Percentiles rank a stretch among this genome's conserved stretches.
Conservation (phyloP, 1,139 yeast genomes). For the Chernovozyma sophiae-reginae region DNA sequence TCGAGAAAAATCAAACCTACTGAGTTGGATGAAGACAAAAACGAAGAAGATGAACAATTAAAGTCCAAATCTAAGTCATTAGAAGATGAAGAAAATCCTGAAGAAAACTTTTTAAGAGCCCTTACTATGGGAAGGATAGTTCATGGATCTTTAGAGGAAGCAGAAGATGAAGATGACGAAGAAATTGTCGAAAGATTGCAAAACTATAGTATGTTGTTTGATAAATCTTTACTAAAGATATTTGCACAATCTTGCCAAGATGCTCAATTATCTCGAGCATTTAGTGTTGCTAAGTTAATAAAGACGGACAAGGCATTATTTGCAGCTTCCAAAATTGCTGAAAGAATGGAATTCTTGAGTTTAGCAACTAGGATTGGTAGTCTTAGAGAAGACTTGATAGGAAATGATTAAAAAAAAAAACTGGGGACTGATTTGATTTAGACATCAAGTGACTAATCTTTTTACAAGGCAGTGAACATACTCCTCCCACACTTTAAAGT, state of each 20-base stretch:
- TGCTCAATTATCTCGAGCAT: slow-evolving; percentile 60
- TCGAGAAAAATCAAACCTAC: slow-evolving; percentile 14
- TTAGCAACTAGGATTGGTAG: slow-evolving; percentile 67
- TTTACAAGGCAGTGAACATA: too few species aligned
- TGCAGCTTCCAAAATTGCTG: slow-evolving; percentile 83
- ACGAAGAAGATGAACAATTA: slow-evolving; percentile 21
- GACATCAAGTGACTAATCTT: too few species aligned
- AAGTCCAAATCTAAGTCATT: slow-evolving; percentile 2
- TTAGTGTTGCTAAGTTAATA: slow-evolving; percentile 64
- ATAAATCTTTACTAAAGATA: slow-evolving; percentile 68
- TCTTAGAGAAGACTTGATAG: slow-evolving; percentile 51
- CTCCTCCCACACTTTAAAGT: background rate
- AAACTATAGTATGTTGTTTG: slow-evolving; percentile 53
- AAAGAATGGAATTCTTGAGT: slow-evolving; percentile 62
- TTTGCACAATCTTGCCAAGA: slow-evolving; percentile 77
- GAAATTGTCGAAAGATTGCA: slow-evolving; percentile 46
- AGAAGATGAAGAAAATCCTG: slow-evolving; percentile 31
- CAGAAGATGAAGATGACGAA: slow-evolving; percentile 35
- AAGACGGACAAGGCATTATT: slow-evolving; percentile 73
- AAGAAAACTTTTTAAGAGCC: slow-evolving; percentile 42
- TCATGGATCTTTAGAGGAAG: slow-evolving; percentile 38
- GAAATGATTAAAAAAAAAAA: slow-evolving; percentile 5
- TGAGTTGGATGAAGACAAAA: slow-evolving; percentile 15
- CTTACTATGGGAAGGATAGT: slow-evolving; percentile 48
- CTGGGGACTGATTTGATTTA: too few species aligned